Base-by-base conservation (phyloP, 2,329 filamentous ascomycete species). In the Diplocarpon mali region DNA sequence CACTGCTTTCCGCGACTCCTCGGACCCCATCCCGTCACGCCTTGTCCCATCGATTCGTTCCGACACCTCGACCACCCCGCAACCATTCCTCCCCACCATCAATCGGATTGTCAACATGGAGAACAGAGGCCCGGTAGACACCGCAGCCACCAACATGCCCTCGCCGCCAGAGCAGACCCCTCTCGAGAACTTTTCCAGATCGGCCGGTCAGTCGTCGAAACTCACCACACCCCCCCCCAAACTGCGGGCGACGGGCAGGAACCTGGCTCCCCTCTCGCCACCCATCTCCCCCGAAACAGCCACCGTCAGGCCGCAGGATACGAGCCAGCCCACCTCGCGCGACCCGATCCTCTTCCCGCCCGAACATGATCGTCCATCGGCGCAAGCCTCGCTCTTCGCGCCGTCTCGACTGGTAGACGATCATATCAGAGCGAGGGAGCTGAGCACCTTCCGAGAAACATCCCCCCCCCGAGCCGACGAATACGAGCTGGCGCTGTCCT, bases 281-380 rank as follows among this genome's bases (percentile, higher is more conserved):
- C 76, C 76, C 3, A 69, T 78, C 43, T 80, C 76, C 28, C 72
- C 72, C 9, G 68, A 67, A 45, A 68, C 64, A 47, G 56, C 54
- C 45, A 50, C 28, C 16, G 35, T 48, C 35, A 42, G 37, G 5
- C 51, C 57, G 17, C 51, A 56, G 8, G 39, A 44, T 15, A 14
- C 39, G n/a, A 40, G 48, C 11, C 59, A 62, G 2, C 59, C 69
- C 44, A 67, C 39, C 38, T 45, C 51, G 20, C 51, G 68, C 51
- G 76, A 80, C 49, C 76, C 76, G 2, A 76, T 80, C 29, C 63
- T 80, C 28, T 80, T 75, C 52, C 75, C 76, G 9, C 67, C 3
- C 3, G n/a, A 68, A 31, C 72, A 76, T 43, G 42, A 32, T 32
- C 38, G 63, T 10, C 67, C 67, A 36, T 64, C 69, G 5, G 59